Evolutionary conservation across 2,329 filamentous ascomycete genomes (phyloP).

Genomic region (Colletotrichum sp.): DNA sequence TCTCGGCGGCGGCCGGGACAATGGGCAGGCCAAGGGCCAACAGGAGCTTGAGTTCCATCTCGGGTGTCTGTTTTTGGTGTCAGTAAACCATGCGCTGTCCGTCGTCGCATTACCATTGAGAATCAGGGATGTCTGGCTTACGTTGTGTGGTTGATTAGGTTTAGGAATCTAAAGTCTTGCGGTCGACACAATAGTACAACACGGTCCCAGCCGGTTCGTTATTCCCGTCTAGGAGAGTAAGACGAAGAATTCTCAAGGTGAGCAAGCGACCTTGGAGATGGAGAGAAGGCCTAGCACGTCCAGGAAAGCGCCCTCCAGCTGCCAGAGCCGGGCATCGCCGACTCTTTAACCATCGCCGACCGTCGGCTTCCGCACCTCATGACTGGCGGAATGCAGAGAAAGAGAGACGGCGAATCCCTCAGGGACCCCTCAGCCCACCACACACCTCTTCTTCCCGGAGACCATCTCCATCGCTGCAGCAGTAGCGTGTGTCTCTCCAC

Average conservation of each 20-base stretch:
- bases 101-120: not conserved
- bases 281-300: not conserved
- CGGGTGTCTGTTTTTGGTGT: not conserved
- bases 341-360: conserved; percentile 1
- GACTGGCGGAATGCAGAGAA: not conserved
- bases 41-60: conserved; percentile 46
- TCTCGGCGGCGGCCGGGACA: conserved; percentile 60
- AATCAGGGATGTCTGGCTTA: not conserved
- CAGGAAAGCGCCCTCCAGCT: no score
- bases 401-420: not conserved
- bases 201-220: not conserved
- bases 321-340: not conserved
- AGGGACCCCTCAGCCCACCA: not conserved
- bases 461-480: not conserved
- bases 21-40: conserved; percentile 30
- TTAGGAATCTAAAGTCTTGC: not conserved
- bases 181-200: not conserved
- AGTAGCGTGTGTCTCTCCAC: not conserved
- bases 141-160: not conserved
- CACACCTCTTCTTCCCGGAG: not conserved
- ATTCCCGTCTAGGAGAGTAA: not conserved
- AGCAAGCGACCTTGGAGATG: not conserved
- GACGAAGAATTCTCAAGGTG: not conserved
- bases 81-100: not conserved
- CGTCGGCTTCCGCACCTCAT: not conserved